Evolutionary conservation across 495 filamentous ascomycete genomes (phyloP).

Genomic region (Aspergillus egyptiacus): DNA sequence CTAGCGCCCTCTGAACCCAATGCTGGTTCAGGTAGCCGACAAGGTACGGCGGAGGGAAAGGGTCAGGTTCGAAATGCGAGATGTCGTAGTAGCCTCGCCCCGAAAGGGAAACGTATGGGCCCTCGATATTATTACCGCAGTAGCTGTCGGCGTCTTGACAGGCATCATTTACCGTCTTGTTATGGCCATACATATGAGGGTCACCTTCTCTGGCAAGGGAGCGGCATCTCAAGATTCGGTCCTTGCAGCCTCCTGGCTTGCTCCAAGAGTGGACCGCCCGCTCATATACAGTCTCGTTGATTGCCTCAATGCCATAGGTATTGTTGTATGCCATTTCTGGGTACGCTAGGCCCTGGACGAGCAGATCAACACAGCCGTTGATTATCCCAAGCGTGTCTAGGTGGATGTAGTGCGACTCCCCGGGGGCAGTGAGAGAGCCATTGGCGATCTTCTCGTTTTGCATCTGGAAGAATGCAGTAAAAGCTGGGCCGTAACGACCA

Average conservation of each 20-base stretch:
- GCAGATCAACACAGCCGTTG: conserved; percentile 72
- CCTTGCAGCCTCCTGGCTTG: conserved; percentile 54
- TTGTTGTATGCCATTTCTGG: conserved; percentile 66
- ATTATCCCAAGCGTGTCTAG: conserved; percentile 49
- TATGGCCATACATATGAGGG: conserved; percentile 41
- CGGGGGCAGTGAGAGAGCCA: conserved; percentile 22
- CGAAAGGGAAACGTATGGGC: conserved; percentile 24
- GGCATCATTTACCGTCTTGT: conserved; percentile 35
- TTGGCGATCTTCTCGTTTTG: conserved; percentile 55
- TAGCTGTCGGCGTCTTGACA: conserved; percentile 33
- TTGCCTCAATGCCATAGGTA: conserved; percentile 63
- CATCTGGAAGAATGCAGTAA: conserved; percentile 57
- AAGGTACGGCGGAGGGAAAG: conserved; percentile 59
- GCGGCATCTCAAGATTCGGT: conserved; percentile 47
- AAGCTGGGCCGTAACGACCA: conserved; percentile 61
- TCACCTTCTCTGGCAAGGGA: conserved; percentile 34
- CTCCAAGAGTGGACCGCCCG: conserved; percentile 42
- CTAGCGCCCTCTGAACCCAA: conserved; percentile 57
- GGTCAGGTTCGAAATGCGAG: conserved; percentile 42
- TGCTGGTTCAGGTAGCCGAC: conserved; percentile 59
- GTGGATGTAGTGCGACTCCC: conserved; percentile 36
- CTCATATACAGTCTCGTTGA: conserved; percentile 52
- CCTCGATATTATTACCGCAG: conserved; percentile 38
- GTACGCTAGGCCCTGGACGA: conserved; percentile 63
- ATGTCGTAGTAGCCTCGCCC: conserved; percentile 62